Evolutionary conservation across 345 rosid species (phyloP).

Genomic region (Garcia nutans): DNA sequence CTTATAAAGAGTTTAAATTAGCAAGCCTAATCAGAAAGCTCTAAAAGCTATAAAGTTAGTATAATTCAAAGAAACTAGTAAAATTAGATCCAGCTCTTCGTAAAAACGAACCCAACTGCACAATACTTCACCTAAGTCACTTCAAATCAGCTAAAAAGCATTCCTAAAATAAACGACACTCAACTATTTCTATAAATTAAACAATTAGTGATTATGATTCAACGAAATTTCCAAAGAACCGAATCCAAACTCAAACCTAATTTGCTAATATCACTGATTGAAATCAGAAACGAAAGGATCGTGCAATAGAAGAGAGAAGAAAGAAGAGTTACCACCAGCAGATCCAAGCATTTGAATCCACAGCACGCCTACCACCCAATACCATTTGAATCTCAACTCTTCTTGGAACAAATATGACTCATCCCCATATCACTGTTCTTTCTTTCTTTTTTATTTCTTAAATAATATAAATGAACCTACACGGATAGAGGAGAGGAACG

Average conservation of each 20-base stretch:
- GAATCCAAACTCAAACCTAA: background rate
- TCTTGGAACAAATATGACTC: background rate
- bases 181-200: background rate
- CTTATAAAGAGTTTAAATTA: background rate
- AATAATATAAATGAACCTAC: background rate
- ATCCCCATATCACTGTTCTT: conserved; percentile 2
- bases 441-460: background rate
- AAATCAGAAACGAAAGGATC: conserved; percentile 1
- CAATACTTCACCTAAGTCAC: background rate
- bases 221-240: background rate
- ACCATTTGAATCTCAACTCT: conserved; percentile 34
- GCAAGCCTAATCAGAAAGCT: background rate
- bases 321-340: conserved; percentile 32
- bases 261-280: background rate
- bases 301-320: background rate
- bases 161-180: background rate
- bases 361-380: conserved; percentile 13
- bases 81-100: background rate
- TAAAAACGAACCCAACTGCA: background rate
- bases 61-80: background rate
- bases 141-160: background rate
- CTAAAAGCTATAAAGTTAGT: background rate
- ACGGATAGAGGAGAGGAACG: background rate
- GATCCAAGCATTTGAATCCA: conserved; percentile 38
- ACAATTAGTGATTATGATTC: background rate